Evolutionary conservation across 2,329 filamentous ascomycete genomes (phyloP), one percentile per base, ranked within the genome.

Genomic region (Arachnomyces sp.): DNA sequence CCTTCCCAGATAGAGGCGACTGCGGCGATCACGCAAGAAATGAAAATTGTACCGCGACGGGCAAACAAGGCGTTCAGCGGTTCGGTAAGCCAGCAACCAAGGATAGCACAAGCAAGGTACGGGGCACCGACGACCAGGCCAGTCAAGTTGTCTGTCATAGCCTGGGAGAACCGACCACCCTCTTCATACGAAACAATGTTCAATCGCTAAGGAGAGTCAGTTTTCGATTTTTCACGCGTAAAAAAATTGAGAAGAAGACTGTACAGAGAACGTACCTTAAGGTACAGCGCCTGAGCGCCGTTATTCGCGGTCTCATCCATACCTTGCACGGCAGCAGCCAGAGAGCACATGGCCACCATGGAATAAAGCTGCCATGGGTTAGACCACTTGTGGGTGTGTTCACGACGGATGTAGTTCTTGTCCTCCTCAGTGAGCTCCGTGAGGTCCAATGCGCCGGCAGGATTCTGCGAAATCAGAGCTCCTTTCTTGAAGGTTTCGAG

Each of bases 251-350:
- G 18, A 6, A 31, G 14, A 38, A 14, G 6, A 31, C n/a, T 16
- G 28, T 2, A 17, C 14, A 15, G 14, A 8, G 18, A 32, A 31
- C 39, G 18, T 46, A 57, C 57, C 36, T 52, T 53, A 8, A 60
- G 45, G 38, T 63, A 63, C 28, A 63, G 56, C 1, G 51, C 54
- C 39, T 65, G 61, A 3, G 67, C 66, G 25, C 68, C 68, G 39
- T 72, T 72, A 44, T 70, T 68, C 28, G 64, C 66, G 0, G 68
- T 71, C 39, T 72, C 66, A 40, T 72, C 70, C 70, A 71, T 71
- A 7, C 66, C 69, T 58, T 68, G 76, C 7, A 75, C 71, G 5
- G 72, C 72, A 2, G 74, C 73, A 2, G 70, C 72, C 17, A 76
- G 61, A 2, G 72, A 71, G 51, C 70, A 73, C 49, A 74, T 66